Evolutionary conservation across 148 eudicot species (phyloP).

Genomic region (Rhododendron vialii): DNA sequence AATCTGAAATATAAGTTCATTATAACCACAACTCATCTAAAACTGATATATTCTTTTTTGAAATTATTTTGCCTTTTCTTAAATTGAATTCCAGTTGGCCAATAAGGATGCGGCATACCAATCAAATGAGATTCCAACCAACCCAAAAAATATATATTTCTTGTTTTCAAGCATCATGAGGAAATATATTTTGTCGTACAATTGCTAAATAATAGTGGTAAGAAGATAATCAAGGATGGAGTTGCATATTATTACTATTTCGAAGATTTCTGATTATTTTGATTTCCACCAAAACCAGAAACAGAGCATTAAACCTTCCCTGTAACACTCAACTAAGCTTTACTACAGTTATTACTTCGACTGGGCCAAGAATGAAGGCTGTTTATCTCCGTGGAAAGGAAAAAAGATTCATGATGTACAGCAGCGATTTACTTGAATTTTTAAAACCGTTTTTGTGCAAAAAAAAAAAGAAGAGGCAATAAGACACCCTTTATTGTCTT

Average conservation of each 20-base stretch:
- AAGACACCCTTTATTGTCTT: neutral
- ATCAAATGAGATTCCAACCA: too few species aligned
- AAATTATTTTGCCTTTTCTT: neutral
- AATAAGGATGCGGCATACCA: neutral
- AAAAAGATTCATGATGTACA: neutral
- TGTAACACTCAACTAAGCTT: neutral
- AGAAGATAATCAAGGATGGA: neutral
- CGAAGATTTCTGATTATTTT: neutral
- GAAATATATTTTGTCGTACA: neutral
- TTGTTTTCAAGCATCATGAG: too few species aligned
- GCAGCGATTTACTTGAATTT: neutral
- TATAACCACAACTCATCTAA: neutral
- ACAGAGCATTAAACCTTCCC: neutral
- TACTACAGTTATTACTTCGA: neutral
- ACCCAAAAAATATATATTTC: too few species aligned
- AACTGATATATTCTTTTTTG: neutral
- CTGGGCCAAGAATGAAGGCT: neutral
- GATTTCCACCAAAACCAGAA: neutral
- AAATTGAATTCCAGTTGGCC: neutral
- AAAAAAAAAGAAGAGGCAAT: neutral
- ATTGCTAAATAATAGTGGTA: neutral
- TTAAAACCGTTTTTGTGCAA: neutral
- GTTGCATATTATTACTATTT: neutral
- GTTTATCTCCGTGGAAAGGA: neutral
- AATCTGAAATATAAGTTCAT: neutral